phyloP scores from a whole-genome alignment of 2,329 filamentous ascomycete genomes.

The Scedosporium apiospermum region DNA sequence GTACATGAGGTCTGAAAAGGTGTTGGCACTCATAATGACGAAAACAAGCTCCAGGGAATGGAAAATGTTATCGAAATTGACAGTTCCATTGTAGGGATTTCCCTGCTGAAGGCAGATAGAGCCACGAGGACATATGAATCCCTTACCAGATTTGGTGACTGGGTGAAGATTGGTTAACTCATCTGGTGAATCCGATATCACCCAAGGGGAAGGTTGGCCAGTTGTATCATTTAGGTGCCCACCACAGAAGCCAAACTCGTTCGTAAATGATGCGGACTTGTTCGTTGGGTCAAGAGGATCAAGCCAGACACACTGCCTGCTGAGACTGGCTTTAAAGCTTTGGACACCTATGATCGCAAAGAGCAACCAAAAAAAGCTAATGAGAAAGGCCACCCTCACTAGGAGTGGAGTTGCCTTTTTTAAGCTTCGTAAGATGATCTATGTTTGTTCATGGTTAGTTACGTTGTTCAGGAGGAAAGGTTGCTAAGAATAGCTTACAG shows the following conservation, averaged over 20 bases:
- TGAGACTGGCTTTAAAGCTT: slow-evolving; percentile 81
- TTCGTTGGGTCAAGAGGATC: slow-evolving; percentile 51
- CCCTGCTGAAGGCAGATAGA: slow-evolving; percentile 72
- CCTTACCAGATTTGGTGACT: slow-evolving; percentile 56
- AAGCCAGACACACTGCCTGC: slow-evolving; percentile 69
- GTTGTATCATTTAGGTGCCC: slow-evolving; percentile 61
- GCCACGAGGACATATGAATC: slow-evolving; percentile 75
- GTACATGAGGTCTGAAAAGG: slow-evolving; percentile 91
- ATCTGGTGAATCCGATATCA: slow-evolving; percentile 30
- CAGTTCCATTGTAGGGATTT: slow-evolving; percentile 75
- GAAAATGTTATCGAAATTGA: slow-evolving; percentile 91
- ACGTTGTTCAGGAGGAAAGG: background rate
- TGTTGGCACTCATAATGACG: slow-evolving; percentile 97
- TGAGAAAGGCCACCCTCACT: slow-evolving; percentile 85
- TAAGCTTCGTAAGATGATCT: slow-evolving; percentile 88
- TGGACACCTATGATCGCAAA: slow-evolving; percentile 97
- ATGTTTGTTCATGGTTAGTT: slow-evolving; percentile 8
- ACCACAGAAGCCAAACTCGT: slow-evolving; percentile 71
- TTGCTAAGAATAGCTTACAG: slow-evolving; percentile 45
- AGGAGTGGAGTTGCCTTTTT: slow-evolving; percentile 91
- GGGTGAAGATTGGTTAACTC: slow-evolving; percentile 36
- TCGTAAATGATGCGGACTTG: slow-evolving; percentile 46
- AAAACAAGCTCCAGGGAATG: slow-evolving; percentile 92
- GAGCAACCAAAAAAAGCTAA: slow-evolving; percentile 94
- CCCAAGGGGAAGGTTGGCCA: slow-evolving; percentile 56